phyloP scores from a whole-genome alignment of 2,329 filamentous ascomycete species.

The Penicillium italicum region DNA sequence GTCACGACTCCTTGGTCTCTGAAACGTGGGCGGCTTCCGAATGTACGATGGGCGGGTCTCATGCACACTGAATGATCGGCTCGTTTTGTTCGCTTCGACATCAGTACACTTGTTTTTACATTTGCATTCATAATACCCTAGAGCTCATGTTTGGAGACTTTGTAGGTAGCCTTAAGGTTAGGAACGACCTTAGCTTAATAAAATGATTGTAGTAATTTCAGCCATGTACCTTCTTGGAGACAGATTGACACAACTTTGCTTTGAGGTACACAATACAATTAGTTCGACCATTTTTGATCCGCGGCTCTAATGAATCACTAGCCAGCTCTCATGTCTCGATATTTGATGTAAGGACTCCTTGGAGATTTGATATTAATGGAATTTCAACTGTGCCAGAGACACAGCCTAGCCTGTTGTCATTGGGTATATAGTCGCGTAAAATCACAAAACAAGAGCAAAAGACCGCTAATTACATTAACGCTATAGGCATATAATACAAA shows the following conservation, averaged over 20 bases:
- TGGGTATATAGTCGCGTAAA: slow-evolving; percentile 4
- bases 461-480: not conserved
- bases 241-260: not conserved
- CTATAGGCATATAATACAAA: not conserved
- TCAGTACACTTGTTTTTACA: slow-evolving; percentile 8
- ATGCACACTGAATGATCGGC: slow-evolving; percentile 9
- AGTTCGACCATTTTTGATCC: not conserved
- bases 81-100: slow-evolving; percentile 7
- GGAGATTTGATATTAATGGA: not conserved
- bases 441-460: not conserved
- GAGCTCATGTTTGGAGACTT: not conserved
- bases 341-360: not conserved
- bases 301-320: too few relatives aligned
- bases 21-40: slow-evolving; percentile 8
- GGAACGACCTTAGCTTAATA: not conserved
- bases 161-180: not conserved
- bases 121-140: slow-evolving; percentile 10
- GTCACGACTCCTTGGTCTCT: slow-evolving; percentile 1
- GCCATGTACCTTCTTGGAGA: not conserved
- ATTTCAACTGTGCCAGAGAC: not conserved
- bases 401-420: not conserved
- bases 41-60: slow-evolving; percentile 18
- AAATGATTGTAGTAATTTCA: not conserved
- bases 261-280: not conserved
- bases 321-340: not conserved